A percentile compares a stretch with the other conserved stretches of the same genome.
phyloP scores from a whole-genome alignment of 805 yeast genomes.

The Candida silvicultrix region DNA sequence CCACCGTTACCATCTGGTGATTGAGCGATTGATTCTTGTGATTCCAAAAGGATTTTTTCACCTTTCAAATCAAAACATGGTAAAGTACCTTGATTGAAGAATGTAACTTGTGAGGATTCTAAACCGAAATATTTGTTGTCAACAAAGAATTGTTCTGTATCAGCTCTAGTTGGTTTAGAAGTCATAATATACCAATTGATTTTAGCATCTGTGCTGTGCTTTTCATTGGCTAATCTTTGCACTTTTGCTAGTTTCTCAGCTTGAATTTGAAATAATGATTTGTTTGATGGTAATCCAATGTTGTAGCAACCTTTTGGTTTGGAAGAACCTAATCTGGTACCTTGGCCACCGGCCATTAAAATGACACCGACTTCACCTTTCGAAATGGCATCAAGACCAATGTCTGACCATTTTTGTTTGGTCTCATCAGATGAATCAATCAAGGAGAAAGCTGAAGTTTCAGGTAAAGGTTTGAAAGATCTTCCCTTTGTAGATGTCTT shows the following conservation, averaged over 20 bases:
- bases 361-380: constrained; percentile 79
- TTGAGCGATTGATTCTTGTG: constrained; percentile 52
- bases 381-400: constrained; percentile 66
- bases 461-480: constrained; percentile 43
- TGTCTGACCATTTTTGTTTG: constrained; percentile 15
- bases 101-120: constrained; percentile 47
- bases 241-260: constrained; percentile 74
- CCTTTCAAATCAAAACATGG: constrained; percentile 83
- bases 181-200: constrained; percentile 95
- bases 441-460: constrained; percentile 42
- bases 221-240: constrained; percentile 44
- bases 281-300: constrained; percentile 76
- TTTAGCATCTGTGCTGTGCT: constrained; percentile 22
- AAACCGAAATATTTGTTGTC: constrained; percentile 69
- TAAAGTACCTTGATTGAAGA: constrained; percentile 91
- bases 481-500: constrained; percentile 20
- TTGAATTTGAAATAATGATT: constrained; percentile 86
- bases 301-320: constrained; percentile 93
- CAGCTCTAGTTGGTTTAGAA: constrained; percentile 72
- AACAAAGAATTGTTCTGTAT: constrained; percentile 68
- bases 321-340: constrained; percentile 86
- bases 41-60: constrained; percentile 55
- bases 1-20: constrained; percentile 99
- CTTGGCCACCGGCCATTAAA: constrained; percentile 98
- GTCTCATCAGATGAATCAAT: constrained; percentile 23